These are phyloP conservation scores for Psilocybe subaeruginosa DNA, from an alignment of 768 basidiomycete genomes.

Conservation along the genomic window DNA sequence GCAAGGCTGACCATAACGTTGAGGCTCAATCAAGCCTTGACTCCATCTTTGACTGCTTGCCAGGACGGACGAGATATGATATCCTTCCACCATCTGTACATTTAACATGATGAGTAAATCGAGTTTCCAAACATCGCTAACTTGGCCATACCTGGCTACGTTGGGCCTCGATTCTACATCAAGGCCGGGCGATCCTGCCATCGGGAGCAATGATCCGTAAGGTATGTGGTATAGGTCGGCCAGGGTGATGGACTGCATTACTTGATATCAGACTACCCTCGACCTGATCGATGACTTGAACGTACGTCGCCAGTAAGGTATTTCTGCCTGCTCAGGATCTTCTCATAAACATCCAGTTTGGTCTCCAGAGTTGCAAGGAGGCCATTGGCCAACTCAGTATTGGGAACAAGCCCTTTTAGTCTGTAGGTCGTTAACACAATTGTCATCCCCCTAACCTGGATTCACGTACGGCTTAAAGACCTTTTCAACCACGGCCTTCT, in stretches of 20 bases:
- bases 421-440: background rate
- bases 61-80: constrained; percentile 50
- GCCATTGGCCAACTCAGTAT: constrained; percentile 29
- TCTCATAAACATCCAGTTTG: constrained; percentile 55
- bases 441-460: background rate
- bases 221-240: constrained; percentile 53
- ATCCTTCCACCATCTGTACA: constrained; percentile 30
- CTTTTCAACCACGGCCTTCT: constrained; percentile 46
- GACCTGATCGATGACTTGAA: constrained; percentile 18
- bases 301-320: constrained; percentile 60
- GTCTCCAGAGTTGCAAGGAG: constrained; percentile 30
- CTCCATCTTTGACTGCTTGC: constrained; percentile 46
- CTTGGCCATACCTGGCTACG: constrained; percentile 38
- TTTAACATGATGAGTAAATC: background rate
- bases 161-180: constrained; percentile 38
- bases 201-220: constrained; percentile 30
- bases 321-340: constrained; percentile 51
- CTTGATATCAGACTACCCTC: background rate
- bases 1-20: background rate
- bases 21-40: constrained; percentile 17
- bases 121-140: background rate
- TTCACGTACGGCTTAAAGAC: constrained; percentile 51
- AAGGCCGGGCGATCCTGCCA: constrained; percentile 31
- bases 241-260: constrained; percentile 41
- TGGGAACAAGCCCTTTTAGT: constrained; percentile 10